Base-by-base conservation (phyloP, 805 yeast genomes). In the Debaryomyces hansenii region DNA sequence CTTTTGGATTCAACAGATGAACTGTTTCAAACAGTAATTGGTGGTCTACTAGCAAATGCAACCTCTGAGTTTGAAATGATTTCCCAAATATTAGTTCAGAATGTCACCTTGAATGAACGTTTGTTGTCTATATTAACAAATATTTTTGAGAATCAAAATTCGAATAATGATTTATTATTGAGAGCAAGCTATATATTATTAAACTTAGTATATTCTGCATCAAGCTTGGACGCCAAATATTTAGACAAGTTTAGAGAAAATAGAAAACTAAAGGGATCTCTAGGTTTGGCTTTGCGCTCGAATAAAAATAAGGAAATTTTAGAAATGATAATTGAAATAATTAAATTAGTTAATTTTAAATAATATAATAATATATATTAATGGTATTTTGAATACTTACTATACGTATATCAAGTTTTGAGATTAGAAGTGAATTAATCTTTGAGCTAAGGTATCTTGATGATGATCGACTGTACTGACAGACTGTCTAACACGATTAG, bases 31-130 rank as follows among this genome's bases (percentile, higher is more conserved):
- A 46, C 50, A 4, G 63, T 58, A 4, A 47, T 72, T 20, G 67
- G 72, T 1, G 75, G 77, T 1, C 47, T 71, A 21, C 48, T 72
- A 24, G 75, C 72, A 4, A 72, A 70, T 50, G 73, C 75, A 4
- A 69, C 73, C 1, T 58, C 69, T 36, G 74, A 66, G 34, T 69
- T 51, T 47, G 71, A 64, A 6, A 59, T 71, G 62, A 67, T 72
- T n/a, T 50, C 61, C 4, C 53, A 54, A 36, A 54, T 65, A 0
- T 39, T 72, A 7, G 42, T 63, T 6, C 44, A 49, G 10, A 44
- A 59, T 5, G 52, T 44, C 2, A 39, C 42, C 2, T 37, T 62
- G 3, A 40, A 51, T 15, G 20, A 37, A 1, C 53, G 59, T n/a
- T 48, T 71, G 4, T 24, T 58, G 2, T 42, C 32, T 3, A 59